Percentiles rank a stretch among this genome's conserved stretches.
Conservation (phyloP, 768 basidiomycete species). For the Termitomyces sp. region DNA sequence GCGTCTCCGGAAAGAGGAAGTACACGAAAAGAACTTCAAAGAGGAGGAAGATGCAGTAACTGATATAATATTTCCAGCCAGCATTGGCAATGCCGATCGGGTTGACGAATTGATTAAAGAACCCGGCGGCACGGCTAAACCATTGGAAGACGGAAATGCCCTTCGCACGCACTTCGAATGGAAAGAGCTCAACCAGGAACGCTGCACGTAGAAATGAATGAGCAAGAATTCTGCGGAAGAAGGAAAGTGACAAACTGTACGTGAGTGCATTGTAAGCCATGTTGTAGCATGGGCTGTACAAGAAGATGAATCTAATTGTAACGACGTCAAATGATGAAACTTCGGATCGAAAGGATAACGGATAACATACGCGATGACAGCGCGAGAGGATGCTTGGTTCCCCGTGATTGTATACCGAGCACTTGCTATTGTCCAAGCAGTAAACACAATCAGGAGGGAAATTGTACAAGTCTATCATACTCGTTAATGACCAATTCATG, state of each 20-base stretch:
- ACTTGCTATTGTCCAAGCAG: conserved; percentile 51
- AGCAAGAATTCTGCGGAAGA: conserved; percentile 10
- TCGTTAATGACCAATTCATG: not conserved
- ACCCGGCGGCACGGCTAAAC: conserved; percentile 46
- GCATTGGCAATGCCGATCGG: conserved; percentile 54
- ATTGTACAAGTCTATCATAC: conserved; percentile 35
- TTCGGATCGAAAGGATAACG: not conserved
- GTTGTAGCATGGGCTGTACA: conserved; percentile 53
- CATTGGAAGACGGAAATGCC: conserved; percentile 59
- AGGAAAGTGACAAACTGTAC: conserved; percentile 30
- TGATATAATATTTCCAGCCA: conserved; percentile 57
- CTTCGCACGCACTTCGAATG: conserved; percentile 54
- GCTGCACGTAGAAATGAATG: conserved; percentile 40
- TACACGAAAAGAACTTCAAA: conserved; percentile 52
- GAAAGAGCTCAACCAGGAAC: conserved; percentile 64
- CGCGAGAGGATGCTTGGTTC: conserved; percentile 37
- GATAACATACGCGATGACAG: conserved; percentile 43
- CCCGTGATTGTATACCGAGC: conserved; percentile 37
- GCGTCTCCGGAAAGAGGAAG: conserved; percentile 60
- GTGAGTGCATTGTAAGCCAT: conserved; percentile 52
- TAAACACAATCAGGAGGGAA: conserved; percentile 43
- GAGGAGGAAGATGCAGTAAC: conserved; percentile 44
- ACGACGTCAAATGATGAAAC: not conserved
- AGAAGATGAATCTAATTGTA: conserved; percentile 42
- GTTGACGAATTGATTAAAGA: conserved; percentile 65